Evolutionary conservation across 148 eudicot genomes (phyloP), one percentile per base, ranked within the genome.

Genomic region (Silene latifolia): DNA sequence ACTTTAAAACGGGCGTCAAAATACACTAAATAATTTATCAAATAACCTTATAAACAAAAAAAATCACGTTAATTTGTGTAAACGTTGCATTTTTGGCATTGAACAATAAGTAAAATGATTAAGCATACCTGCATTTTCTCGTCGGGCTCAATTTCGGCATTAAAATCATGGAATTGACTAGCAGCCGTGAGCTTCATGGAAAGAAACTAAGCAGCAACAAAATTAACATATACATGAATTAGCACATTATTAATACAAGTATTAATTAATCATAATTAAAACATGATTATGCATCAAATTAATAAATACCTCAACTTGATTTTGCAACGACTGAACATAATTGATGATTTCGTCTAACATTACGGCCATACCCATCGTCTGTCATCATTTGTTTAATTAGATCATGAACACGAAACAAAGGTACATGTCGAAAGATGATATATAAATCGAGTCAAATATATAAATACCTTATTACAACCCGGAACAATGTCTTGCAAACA

Each of bases 301-400:
- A 69, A 46, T 60, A 60, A 81, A 39, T 62, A 90, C 97, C 88
- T 92, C 97, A 18, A 92, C 93, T 77, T 92, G 97, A 73, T 86
- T 90, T 63, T 92, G 97, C 80, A 92, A 86, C 25, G 97, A 92
- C 77, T 90, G 95, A 15, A 92, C 98, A 78, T 92, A 92, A 60
- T 92, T 92, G 58, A 92, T 92, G 42, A 88, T 92, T 80, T 92
- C 98, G 74, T 92, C 98, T 82, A 92, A 73, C 98, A 92, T 92
- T 24, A 85, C 87, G 60, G 98, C 89, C 96, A 87, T 92, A 44
- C 98, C 98, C 93, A 88, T 92, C 1, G 88, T 83, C 97, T 92
- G 90, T 83, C 73, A 76, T 24, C 65, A 72, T 63, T 13, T 13
- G 12, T 23, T 61, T 20, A 13, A 67, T 75, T n/a, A 78, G 7